Evolutionary conservation across 768 basidiomycete species (phyloP), one percentile per base, ranked within the genome.

Genomic region (Pulveroboletus sp.): DNA sequence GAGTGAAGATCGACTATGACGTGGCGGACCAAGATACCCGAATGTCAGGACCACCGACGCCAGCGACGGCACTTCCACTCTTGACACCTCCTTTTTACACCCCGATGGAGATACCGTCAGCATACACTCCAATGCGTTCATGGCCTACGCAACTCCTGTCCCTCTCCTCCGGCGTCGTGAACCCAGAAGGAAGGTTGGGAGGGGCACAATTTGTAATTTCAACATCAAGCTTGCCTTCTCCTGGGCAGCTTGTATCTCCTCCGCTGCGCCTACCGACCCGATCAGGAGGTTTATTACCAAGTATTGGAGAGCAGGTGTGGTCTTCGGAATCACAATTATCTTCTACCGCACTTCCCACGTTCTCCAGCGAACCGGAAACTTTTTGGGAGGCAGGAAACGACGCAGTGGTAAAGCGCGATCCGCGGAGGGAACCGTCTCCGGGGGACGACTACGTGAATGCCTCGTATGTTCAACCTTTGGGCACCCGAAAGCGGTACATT

Each of bases 391-490:
- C 6, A 4, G 43, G 0, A 20, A 39, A 24, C 31, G 47, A 49
- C 20, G 4, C 16, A 8, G 38, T 40, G 27, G 26, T 30, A 20
- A 56, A 30, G 5, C 50, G 37, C 10, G 45, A 47, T 36, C 56
- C 45, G n/a, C 58, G 44, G 38, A 42, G 51, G 47, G 56, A 46
- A 35, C 53, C 56, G 3, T 64, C 67, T 17, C 80, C 83, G 27
- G 80, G 79, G 35, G 86, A 86, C 55, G 94, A 97, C 65, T 97
- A 97, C 65, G 85, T 97, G 67, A 97, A 98, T 63, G 95, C 95
- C 10, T 95, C 92, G 24, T 89, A 86, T 61, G 85, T 98, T 30
- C 90, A 90, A 65, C 92, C 94, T 3, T 70, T 91, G 17, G 85
- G 86, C 3, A 94, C 94, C 1, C 74, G 70, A 26, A 81, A 82